Conservation (phyloP, 169 alveolate species). For the Plasmodium relictum region DNA sequence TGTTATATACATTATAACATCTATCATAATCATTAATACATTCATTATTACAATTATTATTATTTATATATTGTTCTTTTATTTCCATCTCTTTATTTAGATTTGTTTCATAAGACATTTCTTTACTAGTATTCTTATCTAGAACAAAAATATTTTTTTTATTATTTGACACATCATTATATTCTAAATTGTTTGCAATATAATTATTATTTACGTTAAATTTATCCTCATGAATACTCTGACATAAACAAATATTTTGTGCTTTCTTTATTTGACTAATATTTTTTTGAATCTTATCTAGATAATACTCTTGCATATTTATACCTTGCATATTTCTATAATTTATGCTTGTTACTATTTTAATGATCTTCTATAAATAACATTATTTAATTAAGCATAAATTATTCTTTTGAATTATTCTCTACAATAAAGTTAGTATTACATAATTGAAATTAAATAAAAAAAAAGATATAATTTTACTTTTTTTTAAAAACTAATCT, state of each 20-base stretch:
- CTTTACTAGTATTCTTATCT: neutral
- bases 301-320: conserved; percentile 44
- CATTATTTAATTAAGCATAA: no score
- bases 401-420: neutral
- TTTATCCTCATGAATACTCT: conserved; percentile 5
- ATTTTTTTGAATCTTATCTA: conserved; percentile 58
- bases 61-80: conserved; percentile 9
- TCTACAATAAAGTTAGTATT: neutral
- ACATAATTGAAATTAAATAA: no score
- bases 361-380: no score
- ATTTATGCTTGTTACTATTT: neutral
- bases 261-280: conserved; percentile 55
- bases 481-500: neutral
- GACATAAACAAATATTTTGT: conserved; percentile 18
- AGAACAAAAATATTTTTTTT: conserved; percentile 5
- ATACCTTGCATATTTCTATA: conserved; percentile 7
- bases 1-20: conserved; percentile 10
- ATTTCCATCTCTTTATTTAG: neutral
- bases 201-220: conserved; percentile 22
- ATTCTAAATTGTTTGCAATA: neutral
- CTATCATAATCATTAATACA: conserved; percentile 15
- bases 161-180: neutral
- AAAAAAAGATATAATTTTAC: neutral
- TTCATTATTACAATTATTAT: conserved; percentile 1
- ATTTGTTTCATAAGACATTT: conserved; percentile 13